Percentiles rank a stretch among this genome's conserved stretches.
These are phyloP conservation scores for Colletotrichum sansevieriae DNA, from an alignment of 2,329 filamentous ascomycete genomes.

Conservation along the genomic window DNA sequence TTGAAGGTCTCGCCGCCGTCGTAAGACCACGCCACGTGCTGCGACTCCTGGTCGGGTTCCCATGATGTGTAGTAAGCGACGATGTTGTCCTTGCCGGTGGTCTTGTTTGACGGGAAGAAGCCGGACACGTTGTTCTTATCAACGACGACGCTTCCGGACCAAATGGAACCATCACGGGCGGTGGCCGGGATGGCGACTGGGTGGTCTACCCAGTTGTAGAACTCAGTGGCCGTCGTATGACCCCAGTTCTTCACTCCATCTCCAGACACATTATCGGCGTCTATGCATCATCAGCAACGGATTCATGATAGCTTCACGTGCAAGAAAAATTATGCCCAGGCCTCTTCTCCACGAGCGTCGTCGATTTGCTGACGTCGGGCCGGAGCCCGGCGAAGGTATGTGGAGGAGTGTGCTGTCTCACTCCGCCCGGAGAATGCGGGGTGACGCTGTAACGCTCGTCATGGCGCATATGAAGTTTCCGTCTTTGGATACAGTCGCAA, in stretches of 20 bases:
- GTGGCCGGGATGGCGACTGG: conserved; percentile 70
- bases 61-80: conserved; percentile 63
- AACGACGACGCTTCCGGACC: conserved; percentile 68
- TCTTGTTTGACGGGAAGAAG: conserved; percentile 71
- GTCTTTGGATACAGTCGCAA: conserved; percentile 29
- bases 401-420: conserved; percentile 16
- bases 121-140: conserved; percentile 75
- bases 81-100: conserved; percentile 60
- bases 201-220: conserved; percentile 75
- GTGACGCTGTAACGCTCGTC: conserved; percentile 35
- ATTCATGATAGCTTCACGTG: background rate
- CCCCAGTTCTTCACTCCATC: conserved; percentile 72
- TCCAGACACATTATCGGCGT: conserved; percentile 58
- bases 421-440: conserved; percentile 32
- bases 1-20: conserved; percentile 74
- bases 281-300: conserved; percentile 16
- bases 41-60: conserved; percentile 60
- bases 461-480: conserved; percentile 38
- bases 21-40: conserved; percentile 71
- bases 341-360: conserved; percentile 4
- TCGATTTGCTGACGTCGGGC: too few species aligned
- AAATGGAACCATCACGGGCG: conserved; percentile 59
- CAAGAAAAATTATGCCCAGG: background rate
- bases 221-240: conserved; percentile 71
- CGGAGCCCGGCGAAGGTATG: background rate